These are phyloP conservation scores for Colletotrichum eleusines DNA, from an alignment of 2,329 filamentous ascomycete genomes.

Conservation along the genomic window DNA sequence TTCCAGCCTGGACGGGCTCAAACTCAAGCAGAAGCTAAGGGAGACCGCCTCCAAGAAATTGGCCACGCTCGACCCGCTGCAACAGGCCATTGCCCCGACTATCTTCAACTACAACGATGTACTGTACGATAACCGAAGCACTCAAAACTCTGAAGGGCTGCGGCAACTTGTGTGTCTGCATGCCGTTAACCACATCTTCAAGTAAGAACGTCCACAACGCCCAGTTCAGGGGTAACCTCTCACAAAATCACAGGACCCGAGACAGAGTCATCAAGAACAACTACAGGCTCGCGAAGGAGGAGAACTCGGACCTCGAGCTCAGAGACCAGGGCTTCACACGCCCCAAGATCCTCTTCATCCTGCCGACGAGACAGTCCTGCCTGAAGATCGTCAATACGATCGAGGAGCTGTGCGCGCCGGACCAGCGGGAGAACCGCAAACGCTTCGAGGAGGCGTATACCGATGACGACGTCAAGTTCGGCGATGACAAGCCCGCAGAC, in stretches of 20 bases:
- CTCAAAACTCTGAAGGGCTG: conserved; percentile 75
- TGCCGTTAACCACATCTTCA: conserved; percentile 91
- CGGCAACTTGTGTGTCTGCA: conserved; percentile 84
- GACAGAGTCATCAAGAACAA: conserved; percentile 95
- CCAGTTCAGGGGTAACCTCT: conserved; percentile 30
- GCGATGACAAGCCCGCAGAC: conserved; percentile 82
- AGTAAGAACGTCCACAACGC: conserved; percentile 60
- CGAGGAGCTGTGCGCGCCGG: conserved; percentile 79
- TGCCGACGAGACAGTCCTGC: conserved; percentile 90
- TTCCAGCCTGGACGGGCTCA: conserved; percentile 59
- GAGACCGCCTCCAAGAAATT: conserved; percentile 66
- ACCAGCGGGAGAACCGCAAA: conserved; percentile 95
- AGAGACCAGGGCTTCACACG: conserved; percentile 96
- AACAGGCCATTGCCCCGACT: conserved; percentile 75
- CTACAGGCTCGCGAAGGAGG: conserved; percentile 77
- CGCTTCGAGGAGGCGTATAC: conserved; percentile 89
- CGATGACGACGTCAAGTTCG: conserved; percentile 75
- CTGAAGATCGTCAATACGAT: conserved; percentile 83
- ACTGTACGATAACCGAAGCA: conserved; percentile 78
- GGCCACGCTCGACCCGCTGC: conserved; percentile 69
- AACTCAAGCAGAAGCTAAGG: conserved; percentile 78
- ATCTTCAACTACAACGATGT: conserved; percentile 88
- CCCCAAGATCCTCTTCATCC: conserved; percentile 90
- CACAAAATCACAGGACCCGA: conserved; percentile 70
- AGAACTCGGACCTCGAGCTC: conserved; percentile 76